Conservation (phyloP, 169 alveolate genomes). For the Cryptosporidium tyzzeri region DNA sequence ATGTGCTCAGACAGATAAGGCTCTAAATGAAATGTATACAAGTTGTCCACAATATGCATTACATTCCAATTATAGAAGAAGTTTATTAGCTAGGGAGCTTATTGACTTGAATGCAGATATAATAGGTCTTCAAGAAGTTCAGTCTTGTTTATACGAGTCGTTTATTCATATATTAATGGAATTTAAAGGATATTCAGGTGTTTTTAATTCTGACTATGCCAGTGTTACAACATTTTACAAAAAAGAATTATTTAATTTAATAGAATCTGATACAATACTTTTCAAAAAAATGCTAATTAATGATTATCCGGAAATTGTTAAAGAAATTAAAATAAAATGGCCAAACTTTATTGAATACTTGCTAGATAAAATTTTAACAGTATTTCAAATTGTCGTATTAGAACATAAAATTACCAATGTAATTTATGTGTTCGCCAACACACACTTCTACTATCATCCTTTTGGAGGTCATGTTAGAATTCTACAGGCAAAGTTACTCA, state of each 20-base stretch:
- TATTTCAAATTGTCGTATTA: conserved; percentile 38
- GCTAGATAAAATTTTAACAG: conserved; percentile 34
- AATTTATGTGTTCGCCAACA: conserved; percentile 33
- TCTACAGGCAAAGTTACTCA: conserved; percentile 36
- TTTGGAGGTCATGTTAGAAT: conserved; percentile 66
- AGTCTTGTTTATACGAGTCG: conserved; percentile 26
- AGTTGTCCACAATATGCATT: conserved; percentile 47
- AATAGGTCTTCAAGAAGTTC: conserved; percentile 70
- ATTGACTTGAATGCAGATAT: conserved; percentile 51
- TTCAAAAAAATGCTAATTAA: conserved; percentile 5
- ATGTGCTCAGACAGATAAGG: conserved; percentile 52
- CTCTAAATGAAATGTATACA: conserved; percentile 64
- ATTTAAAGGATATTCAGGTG: conserved; percentile 34
- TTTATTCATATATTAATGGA: conserved; percentile 18
- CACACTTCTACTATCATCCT: conserved; percentile 63
- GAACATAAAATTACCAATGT: background rate
- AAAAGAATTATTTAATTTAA: background rate
- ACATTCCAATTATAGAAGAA: conserved; percentile 62
- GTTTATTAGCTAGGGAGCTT: conserved; percentile 52
- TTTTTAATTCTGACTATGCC: conserved; percentile 15
- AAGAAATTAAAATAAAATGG: conserved; percentile 28
- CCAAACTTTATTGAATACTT: conserved; percentile 30
- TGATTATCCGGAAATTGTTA: conserved; percentile 21
- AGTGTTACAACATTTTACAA: conserved; percentile 45
- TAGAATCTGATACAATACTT: conserved; percentile 31